These are phyloP conservation scores for Penicillium waksmanii DNA, from an alignment of 495 filamentous ascomycete genomes.

Conservation along the genomic window DNA sequence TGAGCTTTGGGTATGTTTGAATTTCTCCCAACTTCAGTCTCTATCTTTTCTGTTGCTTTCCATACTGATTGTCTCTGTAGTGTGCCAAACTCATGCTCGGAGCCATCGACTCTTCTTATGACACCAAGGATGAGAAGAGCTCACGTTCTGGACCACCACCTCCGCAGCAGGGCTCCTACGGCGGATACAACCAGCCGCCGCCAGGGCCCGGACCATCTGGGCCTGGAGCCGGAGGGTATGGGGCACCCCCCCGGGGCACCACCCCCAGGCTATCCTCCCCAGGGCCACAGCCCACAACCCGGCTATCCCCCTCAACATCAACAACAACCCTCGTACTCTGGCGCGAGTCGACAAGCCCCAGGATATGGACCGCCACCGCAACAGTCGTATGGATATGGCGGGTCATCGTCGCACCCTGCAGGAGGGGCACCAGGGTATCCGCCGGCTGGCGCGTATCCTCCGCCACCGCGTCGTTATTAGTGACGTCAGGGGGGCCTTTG, in stretches of 20 bases:
- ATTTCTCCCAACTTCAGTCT: background rate
- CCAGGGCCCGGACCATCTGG: conserved; percentile 17
- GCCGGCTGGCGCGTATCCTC: conserved; percentile 30
- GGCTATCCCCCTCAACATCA: conserved; percentile 20
- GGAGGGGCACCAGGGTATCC: conserved; percentile 24
- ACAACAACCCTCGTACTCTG: conserved; percentile 19
- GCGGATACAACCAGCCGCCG: conserved; percentile 35
- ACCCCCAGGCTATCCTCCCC: conserved; percentile 26
- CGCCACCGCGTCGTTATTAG: conserved; percentile 38
- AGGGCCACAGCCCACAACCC: conserved; percentile 21
- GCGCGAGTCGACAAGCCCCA: conserved; percentile 5
- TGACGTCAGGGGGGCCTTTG: conserved; percentile 15
- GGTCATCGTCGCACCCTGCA: conserved; percentile 21
- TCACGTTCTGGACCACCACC: conserved; percentile 25
- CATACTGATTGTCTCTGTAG: conserved; percentile 29
- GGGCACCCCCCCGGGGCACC: conserved; percentile 7
- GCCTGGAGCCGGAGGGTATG: conserved; percentile 20
- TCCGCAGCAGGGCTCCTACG: conserved; percentile 36
- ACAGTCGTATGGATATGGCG: conserved; percentile 23
- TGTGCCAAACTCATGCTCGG: conserved; percentile 73
- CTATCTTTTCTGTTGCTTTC: background rate
- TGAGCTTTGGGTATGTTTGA: conserved; percentile 61
- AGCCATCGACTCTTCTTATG: conserved; percentile 67
- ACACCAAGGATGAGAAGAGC: conserved; percentile 65
- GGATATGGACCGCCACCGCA: conserved; percentile 33